Percentiles rank a stretch among this genome's conserved stretches.
phyloP scores from a whole-genome alignment of 352 stramenopile species.

The Lagenidium giganteum region DNA sequence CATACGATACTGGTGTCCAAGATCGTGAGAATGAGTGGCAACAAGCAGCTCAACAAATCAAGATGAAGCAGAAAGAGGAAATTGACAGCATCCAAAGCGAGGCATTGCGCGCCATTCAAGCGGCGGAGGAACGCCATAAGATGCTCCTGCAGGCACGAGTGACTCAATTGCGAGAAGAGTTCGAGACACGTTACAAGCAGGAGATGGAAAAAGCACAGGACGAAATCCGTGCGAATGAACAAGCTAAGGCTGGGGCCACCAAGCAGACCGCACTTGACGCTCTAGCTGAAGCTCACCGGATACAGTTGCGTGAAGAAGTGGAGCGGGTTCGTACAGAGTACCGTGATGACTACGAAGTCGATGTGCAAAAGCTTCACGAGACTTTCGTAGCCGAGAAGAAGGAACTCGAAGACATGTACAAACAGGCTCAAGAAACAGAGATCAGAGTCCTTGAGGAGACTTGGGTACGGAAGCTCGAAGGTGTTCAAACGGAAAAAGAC shows the following conservation, averaged over 20 bases:
- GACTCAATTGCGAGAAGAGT: slow-evolving; percentile 19
- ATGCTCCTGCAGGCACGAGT: slow-evolving; percentile 39
- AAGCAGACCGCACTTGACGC: slow-evolving; percentile 3
- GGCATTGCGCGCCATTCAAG: slow-evolving; percentile 53
- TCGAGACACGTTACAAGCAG: slow-evolving; percentile 24
- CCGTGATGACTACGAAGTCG: slow-evolving; percentile 4
- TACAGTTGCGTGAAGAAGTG: slow-evolving; percentile 2
- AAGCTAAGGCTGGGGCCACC: neutral
- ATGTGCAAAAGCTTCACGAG: neutral
- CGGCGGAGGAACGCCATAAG: slow-evolving; percentile 56
- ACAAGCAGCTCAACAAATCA: slow-evolving; percentile 63
- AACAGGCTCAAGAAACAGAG: slow-evolving; percentile 1
- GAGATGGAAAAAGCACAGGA: slow-evolving; percentile 9
- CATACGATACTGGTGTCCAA: slow-evolving; percentile 54
- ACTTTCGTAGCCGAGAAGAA: slow-evolving; percentile 16
- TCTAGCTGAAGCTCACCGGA: neutral
- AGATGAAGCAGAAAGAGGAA: slow-evolving; percentile 67
- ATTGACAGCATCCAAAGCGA: slow-evolving; percentile 52
- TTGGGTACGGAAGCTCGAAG: slow-evolving; percentile 6
- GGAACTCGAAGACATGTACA: slow-evolving; percentile 10
- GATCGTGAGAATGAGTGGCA: slow-evolving; percentile 79
- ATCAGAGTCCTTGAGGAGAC: neutral
- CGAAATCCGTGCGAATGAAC: slow-evolving; percentile 4
- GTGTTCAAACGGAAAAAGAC: slow-evolving; percentile 4
- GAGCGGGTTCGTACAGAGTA: slow-evolving; percentile 13